Evolutionary conservation across 2,329 filamentous ascomycete genomes (phyloP).

Genomic region (Trichoderma sp.): DNA sequence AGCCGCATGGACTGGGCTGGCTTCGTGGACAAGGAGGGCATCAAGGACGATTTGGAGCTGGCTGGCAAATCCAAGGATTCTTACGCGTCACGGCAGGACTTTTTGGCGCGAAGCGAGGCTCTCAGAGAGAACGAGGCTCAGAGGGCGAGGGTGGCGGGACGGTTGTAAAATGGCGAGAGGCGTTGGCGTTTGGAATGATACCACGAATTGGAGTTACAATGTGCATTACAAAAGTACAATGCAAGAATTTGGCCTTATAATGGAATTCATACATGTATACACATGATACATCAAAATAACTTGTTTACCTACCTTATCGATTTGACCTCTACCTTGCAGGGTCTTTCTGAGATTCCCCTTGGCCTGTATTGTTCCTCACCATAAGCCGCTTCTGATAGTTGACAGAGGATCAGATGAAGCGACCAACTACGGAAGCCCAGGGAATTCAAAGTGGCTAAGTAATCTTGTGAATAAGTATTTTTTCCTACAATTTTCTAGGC

Average conservation of each 20-base stretch:
- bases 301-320: neutral
- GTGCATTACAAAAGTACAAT: neutral
- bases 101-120: conserved; percentile 65
- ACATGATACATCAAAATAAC: neutral
- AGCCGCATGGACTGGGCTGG: conserved; percentile 73
- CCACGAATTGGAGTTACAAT: conserved; percentile 26
- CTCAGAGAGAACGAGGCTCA: conserved; percentile 63
- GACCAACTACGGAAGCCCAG: too few species aligned
- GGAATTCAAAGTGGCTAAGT: too few species aligned
- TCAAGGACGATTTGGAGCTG: conserved; percentile 67
- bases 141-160: conserved; percentile 51
- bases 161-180: conserved; percentile 30
- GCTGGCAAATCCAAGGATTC: conserved; percentile 66
- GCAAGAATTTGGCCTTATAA: neutral
- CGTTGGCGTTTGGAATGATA: conserved; percentile 35
- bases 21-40: conserved; percentile 70
- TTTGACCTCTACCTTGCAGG: too few species aligned
- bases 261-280: neutral
- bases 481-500: too few species aligned
- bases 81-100: conserved; percentile 63
- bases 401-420: too few species aligned
- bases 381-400: too few species aligned
- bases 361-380: neutral
- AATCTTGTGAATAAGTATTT: too few species aligned
- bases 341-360: too few species aligned